Conservation (phyloP, 2,329 filamentous ascomycete species). For the Cordyceps tenuipes region DNA sequence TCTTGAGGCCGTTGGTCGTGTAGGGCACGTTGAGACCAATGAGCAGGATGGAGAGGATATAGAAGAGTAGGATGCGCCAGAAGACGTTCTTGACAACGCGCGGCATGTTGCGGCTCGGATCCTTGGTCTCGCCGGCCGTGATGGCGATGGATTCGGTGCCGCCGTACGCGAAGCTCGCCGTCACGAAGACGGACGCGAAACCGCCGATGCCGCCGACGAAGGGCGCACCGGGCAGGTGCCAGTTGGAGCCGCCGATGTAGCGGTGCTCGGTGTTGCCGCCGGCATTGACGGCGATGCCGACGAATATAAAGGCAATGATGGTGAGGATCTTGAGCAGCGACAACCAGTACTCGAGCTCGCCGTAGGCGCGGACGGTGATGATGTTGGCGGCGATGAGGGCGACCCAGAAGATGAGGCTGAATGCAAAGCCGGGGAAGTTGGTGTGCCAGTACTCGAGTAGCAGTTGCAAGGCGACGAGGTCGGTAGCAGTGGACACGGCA, state of each 20-base stretch:
- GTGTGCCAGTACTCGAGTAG: slow-evolving; percentile 54
- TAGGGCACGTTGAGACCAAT: slow-evolving; percentile 54
- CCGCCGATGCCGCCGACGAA: slow-evolving; percentile 58
- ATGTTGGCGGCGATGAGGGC: slow-evolving; percentile 38
- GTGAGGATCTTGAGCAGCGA: slow-evolving; percentile 45
- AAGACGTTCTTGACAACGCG: slow-evolving; percentile 58
- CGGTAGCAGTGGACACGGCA: slow-evolving; percentile 44
- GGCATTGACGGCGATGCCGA: slow-evolving; percentile 45
- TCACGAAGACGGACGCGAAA: slow-evolving; percentile 52
- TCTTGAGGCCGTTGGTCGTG: slow-evolving; percentile 20
- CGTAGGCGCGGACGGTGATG: slow-evolving; percentile 27
- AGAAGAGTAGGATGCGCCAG: slow-evolving; percentile 52
- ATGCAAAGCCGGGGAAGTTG: slow-evolving; percentile 53
- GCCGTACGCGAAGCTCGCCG: slow-evolving; percentile 45
- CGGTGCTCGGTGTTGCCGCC: slow-evolving; percentile 45
- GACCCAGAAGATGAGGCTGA: slow-evolving; percentile 54
- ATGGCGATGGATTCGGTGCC: slow-evolving; percentile 33
- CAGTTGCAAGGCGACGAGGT: slow-evolving; percentile 46
- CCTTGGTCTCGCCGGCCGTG: slow-evolving; percentile 57
- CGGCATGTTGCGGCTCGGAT: slow-evolving; percentile 52
- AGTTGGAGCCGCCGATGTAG: slow-evolving; percentile 52
- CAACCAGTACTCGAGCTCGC: slow-evolving; percentile 47
- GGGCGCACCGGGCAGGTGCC: slow-evolving; percentile 50
- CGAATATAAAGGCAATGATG: slow-evolving; percentile 53
- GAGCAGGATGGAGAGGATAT: slow-evolving; percentile 30